Conservation (phyloP, 2,329 filamentous ascomycete genomes). For the Colletotrichum brevisporum region DNA sequence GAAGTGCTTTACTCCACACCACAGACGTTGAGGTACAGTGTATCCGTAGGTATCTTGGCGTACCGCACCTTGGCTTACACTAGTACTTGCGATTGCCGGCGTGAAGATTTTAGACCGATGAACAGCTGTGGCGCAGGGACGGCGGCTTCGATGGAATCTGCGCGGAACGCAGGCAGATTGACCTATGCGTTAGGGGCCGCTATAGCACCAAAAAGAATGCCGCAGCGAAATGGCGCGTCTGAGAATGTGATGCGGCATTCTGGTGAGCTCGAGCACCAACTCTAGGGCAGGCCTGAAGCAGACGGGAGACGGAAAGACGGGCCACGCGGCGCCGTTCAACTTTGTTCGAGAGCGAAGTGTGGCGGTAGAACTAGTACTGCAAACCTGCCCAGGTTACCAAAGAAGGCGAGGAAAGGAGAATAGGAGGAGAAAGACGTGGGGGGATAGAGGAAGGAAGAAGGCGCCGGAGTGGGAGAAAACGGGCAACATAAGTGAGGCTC, state of each 20-base stretch:
- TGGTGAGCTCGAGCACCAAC: slow-evolving; percentile 25
- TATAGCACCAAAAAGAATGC: slow-evolving; percentile 33
- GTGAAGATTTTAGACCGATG: slow-evolving; percentile 25
- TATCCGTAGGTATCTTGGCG: slow-evolving; percentile 10
- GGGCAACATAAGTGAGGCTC: slow-evolving; percentile 28
- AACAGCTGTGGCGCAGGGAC: slow-evolving; percentile 23
- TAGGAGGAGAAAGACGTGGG: not conserved
- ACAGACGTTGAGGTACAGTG: slow-evolving; percentile 22
- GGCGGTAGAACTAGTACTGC: too few relatives aligned
- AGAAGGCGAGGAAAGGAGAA: not conserved
- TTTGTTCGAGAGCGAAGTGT: slow-evolving; percentile 1
- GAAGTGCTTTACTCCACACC: slow-evolving; percentile 28
- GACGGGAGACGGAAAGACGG: slow-evolving; percentile 15
- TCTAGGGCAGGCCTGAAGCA: slow-evolving; percentile 31
- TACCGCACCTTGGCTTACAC: slow-evolving; percentile 15
- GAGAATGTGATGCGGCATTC: slow-evolving; percentile 34
- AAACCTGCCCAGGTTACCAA: too few relatives aligned
- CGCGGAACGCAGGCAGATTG: slow-evolving; percentile 32
- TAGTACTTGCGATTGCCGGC: slow-evolving; percentile 5
- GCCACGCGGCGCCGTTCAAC: slow-evolving; percentile 21
- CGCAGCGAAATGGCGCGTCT: slow-evolving; percentile 25
- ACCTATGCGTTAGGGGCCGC: slow-evolving; percentile 22
- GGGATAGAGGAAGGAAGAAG: not conserved
- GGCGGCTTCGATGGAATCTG: slow-evolving; percentile 32
- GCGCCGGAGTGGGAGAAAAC: not conserved